These are phyloP conservation scores for Populus hybrid DNA, from an alignment of 441 rosid species.

Conservation along the genomic window DNA sequence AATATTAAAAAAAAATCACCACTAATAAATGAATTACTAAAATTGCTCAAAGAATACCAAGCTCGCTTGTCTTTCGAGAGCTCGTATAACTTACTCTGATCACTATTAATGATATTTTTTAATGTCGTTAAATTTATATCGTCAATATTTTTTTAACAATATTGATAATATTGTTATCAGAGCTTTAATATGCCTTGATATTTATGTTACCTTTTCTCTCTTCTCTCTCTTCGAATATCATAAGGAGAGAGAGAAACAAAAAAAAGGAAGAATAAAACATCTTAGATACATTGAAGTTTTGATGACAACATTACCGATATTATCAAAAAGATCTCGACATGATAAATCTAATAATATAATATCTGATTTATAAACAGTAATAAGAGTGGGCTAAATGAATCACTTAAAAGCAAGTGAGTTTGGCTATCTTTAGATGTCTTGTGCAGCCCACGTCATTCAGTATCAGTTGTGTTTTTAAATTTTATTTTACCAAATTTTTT, in stretches of 20 bases:
- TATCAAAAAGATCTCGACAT: accelerated
- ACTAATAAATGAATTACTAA: accelerated
- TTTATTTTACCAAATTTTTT: too few relatives aligned
- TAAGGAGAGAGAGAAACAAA: accelerated
- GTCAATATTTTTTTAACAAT: too few relatives aligned
- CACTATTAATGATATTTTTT: accelerated
- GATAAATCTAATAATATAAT: too few relatives aligned
- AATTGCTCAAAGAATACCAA: accelerated
- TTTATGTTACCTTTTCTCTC: too few relatives aligned
- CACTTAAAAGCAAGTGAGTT: too few relatives aligned
- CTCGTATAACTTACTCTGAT: accelerated
- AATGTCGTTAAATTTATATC: accelerated
- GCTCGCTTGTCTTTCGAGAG: accelerated
- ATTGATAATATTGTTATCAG: too few relatives aligned
- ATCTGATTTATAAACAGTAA: too few relatives aligned
- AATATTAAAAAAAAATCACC: too few relatives aligned
- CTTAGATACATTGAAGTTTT: accelerated
- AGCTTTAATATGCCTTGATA: too few relatives aligned
- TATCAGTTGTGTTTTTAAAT: too few relatives aligned
- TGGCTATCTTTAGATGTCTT: accelerated
- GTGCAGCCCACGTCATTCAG: accelerated
- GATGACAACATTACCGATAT: accelerated
- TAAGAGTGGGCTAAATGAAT: accelerated
- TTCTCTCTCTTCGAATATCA: accelerated
- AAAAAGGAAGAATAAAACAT: too few relatives aligned